Base-by-base conservation (phyloP, 345 rosid genomes). In the Bretschneidera sinensis region DNA sequence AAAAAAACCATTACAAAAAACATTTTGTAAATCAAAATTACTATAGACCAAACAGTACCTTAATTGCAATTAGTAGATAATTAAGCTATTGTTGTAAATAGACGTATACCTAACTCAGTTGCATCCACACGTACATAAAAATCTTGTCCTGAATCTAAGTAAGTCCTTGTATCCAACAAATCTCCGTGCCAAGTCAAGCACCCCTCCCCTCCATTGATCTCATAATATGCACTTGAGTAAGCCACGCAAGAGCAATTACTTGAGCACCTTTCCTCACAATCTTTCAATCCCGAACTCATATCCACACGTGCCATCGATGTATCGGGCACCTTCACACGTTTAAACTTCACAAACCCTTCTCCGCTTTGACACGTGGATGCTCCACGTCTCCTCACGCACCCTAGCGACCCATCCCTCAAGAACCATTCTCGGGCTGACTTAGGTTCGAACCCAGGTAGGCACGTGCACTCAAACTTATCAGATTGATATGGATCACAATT, bases 391-490 rank as follows among this genome's bases (percentile, higher is more conserved):
- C 78, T 79, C 23, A 19, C 59, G 60, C 96, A 91, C 16, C 96
- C 92, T 6, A 55, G 77, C 0, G 79, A 59, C 7, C 71, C 76
- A 17, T 83, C 91, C 54, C 87, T 71, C 52, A 84, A 57, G 61
- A 13, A 55, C 97, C 94, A 82, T 39, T 65, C 82, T 3, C 22
- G 22, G 0, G 72, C 72, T 2, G 48, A 74, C 51, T 59, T 81
- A 14, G 98, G 98, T 55, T 79, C 79, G 52, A 75, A 86, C 4
- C 95, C 96, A 0, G 91, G 92, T 6, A 86, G 43, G 65, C 97
- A 91, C 0, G 43, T 39, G 59, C 96, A 87, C 50, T 70, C 79
- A 31, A 72, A 79, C 56, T 58, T 57, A 0, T 62, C 82, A 0
- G 73, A 39, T 9, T 17, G 51, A 2, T 64, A 50, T 0, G 76